Evolutionary conservation across 1,284 basidiomycete species (phyloP), one percentile per base, ranked within the genome.

Genomic region (Moesziomyces aphidis): DNA sequence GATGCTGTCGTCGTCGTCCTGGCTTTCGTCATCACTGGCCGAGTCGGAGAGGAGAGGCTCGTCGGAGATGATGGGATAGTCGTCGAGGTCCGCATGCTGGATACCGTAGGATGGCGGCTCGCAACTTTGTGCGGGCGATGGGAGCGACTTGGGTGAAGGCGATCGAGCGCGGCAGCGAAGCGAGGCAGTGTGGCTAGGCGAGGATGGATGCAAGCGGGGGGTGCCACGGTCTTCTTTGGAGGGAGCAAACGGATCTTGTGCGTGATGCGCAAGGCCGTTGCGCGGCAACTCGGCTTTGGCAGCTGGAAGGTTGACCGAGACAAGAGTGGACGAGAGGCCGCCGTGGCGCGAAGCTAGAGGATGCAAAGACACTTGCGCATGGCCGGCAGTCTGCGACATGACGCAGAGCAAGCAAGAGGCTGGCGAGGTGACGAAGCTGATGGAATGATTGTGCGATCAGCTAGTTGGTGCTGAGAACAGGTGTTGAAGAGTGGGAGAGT

Each of bases 301-400:
- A 9, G 56, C 39, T 4, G 67, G 58, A 4, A 75, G 26, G 23
- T 78, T 57, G 24, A 81, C 68, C 4, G 72, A 50, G 15, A 80
- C 77, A 19, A 77, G 34, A 0, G 78, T 80, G 24, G 78, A 64
- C 22, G 74, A 64, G 47, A 67, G 51, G 34, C 55, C 52, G 17
- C 79, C 78, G 39, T 68, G 72, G 24, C 79, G 70, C 19, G 73
- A 76, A 13, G 78, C 78, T 48, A 81, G 39, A 17, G 79, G 79
- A 47, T 81, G 79, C 36, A 81, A 61, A 3, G 79, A 73, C 39
- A 81, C 78, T 8, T 66, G 72, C 22, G 74, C 74, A 60, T 75
- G 56, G 44, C 45, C 44, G 48, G 45, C 48, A 51, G 55, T 44
- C 48, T 65, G 61, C 59, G 72, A 66, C 72, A 74, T 74, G 54